These are phyloP conservation scores for Fomitopsis palustris DNA, from an alignment of 1,284 basidiomycete species.

Conservation along the genomic window DNA sequence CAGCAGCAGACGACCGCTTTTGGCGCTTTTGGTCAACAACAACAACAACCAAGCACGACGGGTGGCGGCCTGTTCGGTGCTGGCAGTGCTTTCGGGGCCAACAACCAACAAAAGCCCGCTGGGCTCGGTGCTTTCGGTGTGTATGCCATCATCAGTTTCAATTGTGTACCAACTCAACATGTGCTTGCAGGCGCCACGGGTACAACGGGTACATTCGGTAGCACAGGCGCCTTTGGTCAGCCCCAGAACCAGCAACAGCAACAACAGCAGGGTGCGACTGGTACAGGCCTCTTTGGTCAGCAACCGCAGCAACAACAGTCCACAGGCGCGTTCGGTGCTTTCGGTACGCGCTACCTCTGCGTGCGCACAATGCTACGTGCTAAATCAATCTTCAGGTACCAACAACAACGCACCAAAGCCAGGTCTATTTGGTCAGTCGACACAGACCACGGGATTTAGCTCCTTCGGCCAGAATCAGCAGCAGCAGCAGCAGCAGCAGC, in stretches of 20 bases:
- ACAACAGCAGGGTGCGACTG: constrained; percentile 24
- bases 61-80: constrained; percentile 36
- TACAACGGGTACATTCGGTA: constrained; percentile 29
- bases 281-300: constrained; percentile 43
- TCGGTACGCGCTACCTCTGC: constrained; percentile 27
- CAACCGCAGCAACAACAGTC: constrained; percentile 27
- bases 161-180: neutral
- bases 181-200: constrained; percentile 20
- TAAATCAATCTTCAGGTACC: constrained; percentile 7
- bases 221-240: constrained; percentile 40
- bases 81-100: constrained; percentile 29
- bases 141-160: constrained; percentile 19
- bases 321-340: constrained; percentile 34
- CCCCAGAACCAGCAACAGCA: constrained; percentile 36
- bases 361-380: neutral
- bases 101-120: constrained; percentile 25
- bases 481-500: constrained; percentile 22
- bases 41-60: constrained; percentile 25
- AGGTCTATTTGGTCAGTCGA: constrained; percentile 28
- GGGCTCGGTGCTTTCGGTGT: constrained; percentile 28
- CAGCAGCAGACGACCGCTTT: constrained; percentile 13
- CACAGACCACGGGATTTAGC: constrained; percentile 24
- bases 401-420: constrained; percentile 39
- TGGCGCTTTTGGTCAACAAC: constrained; percentile 24
- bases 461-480: constrained; percentile 30